These are phyloP conservation scores for Trapa bicornis DNA, from an alignment of 345 rosid genomes.

Conservation along the genomic window DNA sequence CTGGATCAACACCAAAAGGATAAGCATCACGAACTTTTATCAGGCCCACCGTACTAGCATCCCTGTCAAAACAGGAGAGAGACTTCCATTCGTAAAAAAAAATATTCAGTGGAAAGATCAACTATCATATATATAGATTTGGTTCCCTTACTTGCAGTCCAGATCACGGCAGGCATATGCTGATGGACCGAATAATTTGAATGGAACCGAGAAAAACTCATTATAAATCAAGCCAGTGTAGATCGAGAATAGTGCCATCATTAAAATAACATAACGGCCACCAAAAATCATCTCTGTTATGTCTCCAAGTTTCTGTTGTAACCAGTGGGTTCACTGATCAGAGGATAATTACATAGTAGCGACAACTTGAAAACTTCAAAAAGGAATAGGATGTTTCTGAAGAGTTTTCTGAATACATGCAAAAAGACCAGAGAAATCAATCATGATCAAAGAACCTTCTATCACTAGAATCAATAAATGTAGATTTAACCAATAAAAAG, in stretches of 20 bases:
- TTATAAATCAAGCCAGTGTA: conserved; percentile 91
- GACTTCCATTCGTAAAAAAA: background rate
- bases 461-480: background rate
- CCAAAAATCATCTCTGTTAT: conserved; percentile 95
- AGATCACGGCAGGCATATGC: conserved; percentile 95
- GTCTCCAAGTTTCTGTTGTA: conserved; percentile 82
- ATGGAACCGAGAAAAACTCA: conserved; percentile 95
- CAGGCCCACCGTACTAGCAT: conserved; percentile 73
- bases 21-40: conserved; percentile 68
- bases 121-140: background rate
- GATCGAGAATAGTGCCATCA: conserved; percentile 93
- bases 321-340: background rate
- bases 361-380: background rate
- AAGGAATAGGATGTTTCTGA: background rate
- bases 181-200: conserved; percentile 65
- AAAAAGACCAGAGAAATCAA: background rate
- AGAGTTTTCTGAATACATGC: background rate
- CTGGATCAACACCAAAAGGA: conserved; percentile 95
- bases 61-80: conserved; percentile 28
- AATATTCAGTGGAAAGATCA: background rate
- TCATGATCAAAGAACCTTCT: background rate
- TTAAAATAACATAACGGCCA: conserved; percentile 85
- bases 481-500: background rate
- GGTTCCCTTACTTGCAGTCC: conserved; percentile 57
- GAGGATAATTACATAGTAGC: background rate